phyloP scores from a whole-genome alignment of 768 basidiomycete genomes.

The Panellus pusillus region DNA sequence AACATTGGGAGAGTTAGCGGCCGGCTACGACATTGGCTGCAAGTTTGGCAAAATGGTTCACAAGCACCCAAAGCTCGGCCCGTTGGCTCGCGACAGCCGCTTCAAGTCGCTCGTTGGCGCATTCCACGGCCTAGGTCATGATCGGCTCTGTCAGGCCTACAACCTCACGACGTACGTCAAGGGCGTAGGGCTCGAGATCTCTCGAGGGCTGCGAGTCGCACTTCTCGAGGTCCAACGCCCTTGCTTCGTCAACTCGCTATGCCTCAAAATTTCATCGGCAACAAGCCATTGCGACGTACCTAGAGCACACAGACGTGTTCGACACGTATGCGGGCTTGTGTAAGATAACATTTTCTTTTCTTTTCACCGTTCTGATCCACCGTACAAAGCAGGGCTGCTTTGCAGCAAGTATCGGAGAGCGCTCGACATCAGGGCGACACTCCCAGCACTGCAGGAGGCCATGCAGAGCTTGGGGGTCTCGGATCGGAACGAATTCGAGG shows the following conservation, averaged over 20 bases:
- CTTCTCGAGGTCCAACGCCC: constrained; percentile 19
- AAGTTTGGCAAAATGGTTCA: constrained; percentile 7
- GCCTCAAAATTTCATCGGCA: constrained; percentile 13
- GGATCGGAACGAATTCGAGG: no score
- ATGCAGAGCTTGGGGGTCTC: no score
- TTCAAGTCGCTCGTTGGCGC: constrained; percentile 5
- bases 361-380: not conserved
- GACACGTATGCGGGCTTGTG: constrained; percentile 9
- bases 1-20: no score
- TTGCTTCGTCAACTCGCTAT: constrained; percentile 12
- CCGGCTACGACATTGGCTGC: no score
- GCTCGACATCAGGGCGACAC: no score
- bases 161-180: constrained; percentile 15
- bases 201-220: constrained; percentile 14
- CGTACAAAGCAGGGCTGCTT: no score
- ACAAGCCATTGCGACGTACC: constrained; percentile 5
- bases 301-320: not conserved
- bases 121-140: constrained; percentile 15
- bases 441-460: no score
- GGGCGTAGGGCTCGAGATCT: constrained; percentile 17
- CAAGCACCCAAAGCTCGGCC: constrained; percentile 3
- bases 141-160: constrained; percentile 10
- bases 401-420: constrained; percentile 8
- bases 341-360: constrained; percentile 10
- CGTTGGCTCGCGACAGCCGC: not conserved